A percentile compares a stretch with the other conserved stretches of the same genome.
Conservation (phyloP, 164 flowering plant species). For the Liriodendron chinense region DNA sequence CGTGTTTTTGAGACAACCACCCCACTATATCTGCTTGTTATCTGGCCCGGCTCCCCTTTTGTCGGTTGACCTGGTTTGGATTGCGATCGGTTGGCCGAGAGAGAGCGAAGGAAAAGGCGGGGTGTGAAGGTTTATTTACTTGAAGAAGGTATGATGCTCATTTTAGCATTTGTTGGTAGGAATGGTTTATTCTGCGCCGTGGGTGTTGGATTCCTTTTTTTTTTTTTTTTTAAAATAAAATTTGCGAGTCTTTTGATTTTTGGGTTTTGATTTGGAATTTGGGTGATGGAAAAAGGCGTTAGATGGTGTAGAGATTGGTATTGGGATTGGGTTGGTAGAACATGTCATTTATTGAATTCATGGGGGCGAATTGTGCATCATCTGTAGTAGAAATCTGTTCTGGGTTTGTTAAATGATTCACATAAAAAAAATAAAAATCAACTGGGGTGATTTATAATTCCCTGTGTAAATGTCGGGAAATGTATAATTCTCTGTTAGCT, state of each 20-base stretch:
- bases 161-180: not conserved
- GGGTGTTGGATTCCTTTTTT: not conserved
- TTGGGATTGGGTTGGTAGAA: not conserved
- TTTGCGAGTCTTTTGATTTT: no score
- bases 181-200: not conserved
- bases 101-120: not conserved
- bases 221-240: no score
- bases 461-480: not conserved
- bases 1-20: not conserved
- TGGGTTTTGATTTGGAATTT: not conserved
- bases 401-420: not conserved
- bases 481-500: not conserved
- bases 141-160: not conserved
- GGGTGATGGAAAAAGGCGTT: not conserved
- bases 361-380: not conserved
- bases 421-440: no score
- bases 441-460: not conserved
- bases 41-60: constrained; percentile 8
- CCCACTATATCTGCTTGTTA: constrained; percentile 9
- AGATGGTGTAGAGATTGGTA: no score
- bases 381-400: not conserved
- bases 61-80: constrained; percentile 5
- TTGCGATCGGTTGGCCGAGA: not conserved
- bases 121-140: not conserved
- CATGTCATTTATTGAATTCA: not conserved